Evolutionary conservation across 768 basidiomycete species (phyloP).

Genomic region (Suillus subluteus): DNA sequence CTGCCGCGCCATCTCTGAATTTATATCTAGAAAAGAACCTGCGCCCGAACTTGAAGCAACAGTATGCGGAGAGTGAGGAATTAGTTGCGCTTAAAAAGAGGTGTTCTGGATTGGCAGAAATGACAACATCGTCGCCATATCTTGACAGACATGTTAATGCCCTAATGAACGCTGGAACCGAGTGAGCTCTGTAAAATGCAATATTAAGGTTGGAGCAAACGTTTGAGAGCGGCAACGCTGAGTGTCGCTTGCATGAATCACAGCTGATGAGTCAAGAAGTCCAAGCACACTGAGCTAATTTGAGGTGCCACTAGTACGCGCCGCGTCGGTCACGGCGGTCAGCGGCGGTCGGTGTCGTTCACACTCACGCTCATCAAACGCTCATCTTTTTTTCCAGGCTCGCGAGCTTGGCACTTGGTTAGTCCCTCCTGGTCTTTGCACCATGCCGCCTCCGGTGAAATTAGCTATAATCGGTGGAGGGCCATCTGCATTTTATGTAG

Average conservation of each 20-base stretch:
- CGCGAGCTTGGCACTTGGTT: not conserved
- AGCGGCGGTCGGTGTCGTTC: not conserved
- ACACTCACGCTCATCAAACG: not conserved
- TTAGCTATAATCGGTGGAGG: conserved; percentile 93
- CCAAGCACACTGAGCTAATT: not conserved
- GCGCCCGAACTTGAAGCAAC: conserved; percentile 70
- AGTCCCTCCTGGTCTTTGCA: not conserved
- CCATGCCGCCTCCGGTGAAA: conserved; percentile 51
- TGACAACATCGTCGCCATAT: conserved; percentile 80
- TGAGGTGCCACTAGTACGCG: not conserved
- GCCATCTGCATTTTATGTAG: conserved; percentile 96
- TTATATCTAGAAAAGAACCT: conserved; percentile 72
- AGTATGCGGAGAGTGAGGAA: conserved; percentile 81
- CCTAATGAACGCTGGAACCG: conserved; percentile 65
- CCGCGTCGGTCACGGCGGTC: not conserved
- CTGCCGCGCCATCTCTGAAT: conserved; percentile 36
- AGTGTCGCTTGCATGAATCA: conserved; percentile 68
- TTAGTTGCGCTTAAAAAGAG: conserved; percentile 76
- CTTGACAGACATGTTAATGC: conserved; percentile 76
- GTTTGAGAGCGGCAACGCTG: conserved; percentile 57
- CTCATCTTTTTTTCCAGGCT: not conserved
- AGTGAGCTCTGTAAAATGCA: conserved; percentile 25
- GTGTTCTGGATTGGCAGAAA: conserved; percentile 63
- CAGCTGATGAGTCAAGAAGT: conserved; percentile 2
- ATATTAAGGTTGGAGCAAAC: conserved; percentile 30